phyloP scores from a whole-genome alignment of 805 yeast genomes.

The Barnettozyma wickerhamii region DNA sequence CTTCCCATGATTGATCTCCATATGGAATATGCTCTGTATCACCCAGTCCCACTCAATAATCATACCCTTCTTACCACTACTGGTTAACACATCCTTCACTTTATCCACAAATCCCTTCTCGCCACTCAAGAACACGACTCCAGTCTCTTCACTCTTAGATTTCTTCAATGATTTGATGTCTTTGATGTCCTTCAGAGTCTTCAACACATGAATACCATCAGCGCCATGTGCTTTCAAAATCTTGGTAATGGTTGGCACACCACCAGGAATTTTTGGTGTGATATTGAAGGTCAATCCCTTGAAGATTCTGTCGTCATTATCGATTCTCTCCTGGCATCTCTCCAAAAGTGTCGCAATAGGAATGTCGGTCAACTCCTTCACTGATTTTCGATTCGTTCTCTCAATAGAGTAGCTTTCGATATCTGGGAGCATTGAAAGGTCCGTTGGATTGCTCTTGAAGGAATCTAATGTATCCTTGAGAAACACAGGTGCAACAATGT shows the following conservation, averaged over 20 bases:
- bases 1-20: constrained; percentile 25
- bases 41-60: constrained; percentile 66
- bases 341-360: constrained; percentile 20
- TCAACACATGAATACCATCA: constrained; percentile 27
- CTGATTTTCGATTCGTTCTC: constrained; percentile 30
- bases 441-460: constrained; percentile 14
- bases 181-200: constrained; percentile 24
- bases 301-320: constrained; percentile 36
- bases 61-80: constrained; percentile 21
- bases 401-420: constrained; percentile 29
- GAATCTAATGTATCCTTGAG: constrained; percentile 41
- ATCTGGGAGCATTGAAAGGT: constrained; percentile 21
- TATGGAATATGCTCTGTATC: constrained; percentile 48
- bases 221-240: constrained; percentile 61
- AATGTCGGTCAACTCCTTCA: constrained; percentile 25
- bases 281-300: constrained; percentile 46
- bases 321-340: constrained; percentile 12
- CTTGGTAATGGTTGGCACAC: constrained; percentile 47
- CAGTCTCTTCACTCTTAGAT: constrained; percentile 12
- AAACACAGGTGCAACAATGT: constrained; percentile 53
- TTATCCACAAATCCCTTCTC: constrained; percentile 30
- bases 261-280: constrained; percentile 57
- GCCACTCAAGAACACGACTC: constrained; percentile 27
- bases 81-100: constrained; percentile 25
- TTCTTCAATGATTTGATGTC: constrained; percentile 15